Percentiles rank a stretch among this genome's conserved stretches.
Conservation (phyloP, 768 basidiomycete genomes). For the Hysterangium stoloniferum region DNA sequence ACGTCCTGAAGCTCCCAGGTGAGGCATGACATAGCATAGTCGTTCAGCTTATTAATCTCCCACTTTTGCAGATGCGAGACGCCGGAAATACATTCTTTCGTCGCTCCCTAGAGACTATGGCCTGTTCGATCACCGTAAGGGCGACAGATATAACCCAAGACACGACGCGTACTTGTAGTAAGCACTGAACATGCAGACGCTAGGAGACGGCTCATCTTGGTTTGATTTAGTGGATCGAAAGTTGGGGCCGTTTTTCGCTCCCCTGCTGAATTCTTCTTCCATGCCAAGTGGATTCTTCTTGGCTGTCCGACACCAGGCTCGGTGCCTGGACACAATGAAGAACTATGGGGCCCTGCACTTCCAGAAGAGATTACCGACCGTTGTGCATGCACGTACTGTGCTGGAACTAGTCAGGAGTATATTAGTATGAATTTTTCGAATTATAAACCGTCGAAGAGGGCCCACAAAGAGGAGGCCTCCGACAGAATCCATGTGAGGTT, state of each 20-base stretch:
- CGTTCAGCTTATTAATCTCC: neutral
- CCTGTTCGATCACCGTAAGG: conserved; percentile 5
- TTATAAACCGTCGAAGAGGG: neutral
- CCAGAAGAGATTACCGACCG: conserved; percentile 6
- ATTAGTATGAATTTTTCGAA: conserved; percentile 9
- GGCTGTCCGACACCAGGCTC: conserved; percentile 3
- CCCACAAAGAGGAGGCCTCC: neutral
- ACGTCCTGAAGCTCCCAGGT: conserved; percentile 1
- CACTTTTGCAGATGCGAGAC: neutral
- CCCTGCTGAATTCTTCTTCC: conserved; percentile 12
- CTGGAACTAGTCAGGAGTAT: neutral
- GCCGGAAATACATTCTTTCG: conserved; percentile 3
- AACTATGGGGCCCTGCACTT: neutral
- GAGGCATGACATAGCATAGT: neutral
- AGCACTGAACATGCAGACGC: too few species aligned
- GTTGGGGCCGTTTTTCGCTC: conserved; percentile 1
- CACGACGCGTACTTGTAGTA: conserved; percentile 6
- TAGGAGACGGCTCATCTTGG: too few species aligned
- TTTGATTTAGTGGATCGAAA: too few species aligned
- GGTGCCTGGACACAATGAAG: neutral
- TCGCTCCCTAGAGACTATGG: neutral
- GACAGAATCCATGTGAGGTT: neutral
- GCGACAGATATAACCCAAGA: conserved; percentile 4
- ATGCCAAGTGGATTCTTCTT: conserved; percentile 10
- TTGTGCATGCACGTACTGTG: conserved; percentile 9